These are phyloP conservation scores for Saccharum spontaneum DNA, from an alignment of 176 grass and related monocot species.

Conservation along the genomic window DNA sequence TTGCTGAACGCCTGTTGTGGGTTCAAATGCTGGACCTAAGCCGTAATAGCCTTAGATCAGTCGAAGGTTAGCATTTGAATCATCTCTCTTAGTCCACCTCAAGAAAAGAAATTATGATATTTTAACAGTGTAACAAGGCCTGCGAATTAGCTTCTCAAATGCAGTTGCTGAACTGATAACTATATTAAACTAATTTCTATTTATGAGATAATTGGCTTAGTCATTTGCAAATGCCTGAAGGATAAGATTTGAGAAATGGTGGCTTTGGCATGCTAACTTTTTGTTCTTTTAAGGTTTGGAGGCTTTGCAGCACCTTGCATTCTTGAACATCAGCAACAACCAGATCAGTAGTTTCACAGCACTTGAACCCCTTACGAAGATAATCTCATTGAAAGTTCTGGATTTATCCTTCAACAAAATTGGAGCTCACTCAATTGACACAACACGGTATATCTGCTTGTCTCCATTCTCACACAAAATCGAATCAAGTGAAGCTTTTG, in stretches of 20 bases:
- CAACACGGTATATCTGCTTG: slow-evolving; percentile 65
- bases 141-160: slow-evolving; percentile 15
- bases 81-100: slow-evolving; percentile 5
- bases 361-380: slow-evolving; percentile 70
- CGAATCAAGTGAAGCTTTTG: slow-evolving; percentile 45
- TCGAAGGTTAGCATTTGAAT: slow-evolving; percentile 59
- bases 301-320: slow-evolving; percentile 79
- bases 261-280: slow-evolving; percentile 27
- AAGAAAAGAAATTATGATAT: neutral
- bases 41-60: slow-evolving; percentile 72
- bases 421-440: slow-evolving; percentile 63
- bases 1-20: slow-evolving; percentile 72
- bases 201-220: slow-evolving; percentile 9
- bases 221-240: slow-evolving; percentile 16
- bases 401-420: slow-evolving; percentile 91
- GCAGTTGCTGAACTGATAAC: neutral
- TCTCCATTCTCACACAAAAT: slow-evolving; percentile 77
- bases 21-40: slow-evolving; percentile 93
- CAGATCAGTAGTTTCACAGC: slow-evolving; percentile 74
- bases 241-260: neutral
- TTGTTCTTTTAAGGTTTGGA: slow-evolving; percentile 72
- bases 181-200: neutral
- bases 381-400: slow-evolving; percentile 66
- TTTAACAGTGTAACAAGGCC: neutral
- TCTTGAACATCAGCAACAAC: slow-evolving; percentile 80